Conservation (phyloP, 2,329 filamentous ascomycete species). For the Sordariomycetes sp. region DNA sequence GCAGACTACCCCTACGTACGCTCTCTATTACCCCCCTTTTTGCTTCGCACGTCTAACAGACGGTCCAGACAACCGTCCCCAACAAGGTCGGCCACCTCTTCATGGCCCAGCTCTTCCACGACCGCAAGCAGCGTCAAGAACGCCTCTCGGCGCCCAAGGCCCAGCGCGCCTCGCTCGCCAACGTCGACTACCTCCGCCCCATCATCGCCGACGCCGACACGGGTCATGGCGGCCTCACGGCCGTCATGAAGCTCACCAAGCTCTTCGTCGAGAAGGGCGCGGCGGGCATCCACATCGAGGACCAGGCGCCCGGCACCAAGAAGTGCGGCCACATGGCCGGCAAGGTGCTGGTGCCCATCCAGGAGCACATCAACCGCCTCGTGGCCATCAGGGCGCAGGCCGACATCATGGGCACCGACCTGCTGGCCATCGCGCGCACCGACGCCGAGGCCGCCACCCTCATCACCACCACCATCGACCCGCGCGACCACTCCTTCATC, state of each 20-base stretch:
- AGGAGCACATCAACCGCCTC: constrained; percentile 95
- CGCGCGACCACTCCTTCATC: constrained; percentile 91
- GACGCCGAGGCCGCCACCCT: constrained; percentile 97
- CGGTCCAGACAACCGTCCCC: constrained; percentile 78
- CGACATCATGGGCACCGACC: constrained; percentile 93
- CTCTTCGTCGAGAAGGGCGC: constrained; percentile 94
- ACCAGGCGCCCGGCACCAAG: constrained; percentile 96
- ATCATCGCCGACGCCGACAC: constrained; percentile 97
- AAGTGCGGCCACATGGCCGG: constrained; percentile 99
- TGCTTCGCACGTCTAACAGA: neutral
- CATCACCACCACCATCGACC: constrained; percentile 93
- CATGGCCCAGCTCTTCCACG: constrained; percentile 98
- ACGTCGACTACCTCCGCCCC: constrained; percentile 88
- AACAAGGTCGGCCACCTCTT: constrained; percentile 98
- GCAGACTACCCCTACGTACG: constrained; percentile 90
- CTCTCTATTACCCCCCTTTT: constrained; percentile 6
- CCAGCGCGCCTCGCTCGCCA: constrained; percentile 63
- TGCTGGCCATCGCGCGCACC: constrained; percentile 85
- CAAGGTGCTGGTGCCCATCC: constrained; percentile 93
- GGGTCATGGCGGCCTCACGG: constrained; percentile 93
- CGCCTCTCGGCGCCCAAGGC: constrained; percentile 70
- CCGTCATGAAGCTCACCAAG: constrained; percentile 98
- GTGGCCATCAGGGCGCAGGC: constrained; percentile 96
- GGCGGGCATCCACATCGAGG: constrained; percentile 96
- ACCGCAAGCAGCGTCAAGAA: constrained; percentile 97